Evolutionary conservation across 1,284 basidiomycete genomes (phyloP).

Genomic region (Papiliotrema terrestris): DNA sequence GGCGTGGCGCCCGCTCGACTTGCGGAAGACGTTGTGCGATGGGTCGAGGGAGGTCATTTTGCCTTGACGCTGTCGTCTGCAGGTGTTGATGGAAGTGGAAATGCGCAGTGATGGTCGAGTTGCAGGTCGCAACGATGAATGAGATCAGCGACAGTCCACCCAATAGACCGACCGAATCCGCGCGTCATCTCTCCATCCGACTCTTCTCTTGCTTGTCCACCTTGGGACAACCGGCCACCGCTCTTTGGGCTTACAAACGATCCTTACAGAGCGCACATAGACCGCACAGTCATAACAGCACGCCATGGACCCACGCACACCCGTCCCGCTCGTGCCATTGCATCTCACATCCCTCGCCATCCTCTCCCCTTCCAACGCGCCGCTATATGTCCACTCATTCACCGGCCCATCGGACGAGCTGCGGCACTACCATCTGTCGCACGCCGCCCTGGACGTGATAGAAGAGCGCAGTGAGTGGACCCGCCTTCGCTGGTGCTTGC

Average conservation of each 20-base stretch:
- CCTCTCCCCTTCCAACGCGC: constrained; percentile 42
- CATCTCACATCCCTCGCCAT: constrained; percentile 46
- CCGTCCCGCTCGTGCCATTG: constrained; percentile 34
- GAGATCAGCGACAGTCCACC: not conserved
- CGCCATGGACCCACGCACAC: constrained; percentile 26
- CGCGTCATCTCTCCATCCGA: not conserved
- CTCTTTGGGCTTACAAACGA: not conserved
- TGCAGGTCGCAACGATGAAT: too few relatives aligned
- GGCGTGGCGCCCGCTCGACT: constrained; percentile 15
- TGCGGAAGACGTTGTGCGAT: constrained; percentile 31
- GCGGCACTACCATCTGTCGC: constrained; percentile 47
- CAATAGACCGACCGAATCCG: too few relatives aligned
- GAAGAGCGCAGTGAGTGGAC: constrained; percentile 46
- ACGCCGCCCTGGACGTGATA: constrained; percentile 47
- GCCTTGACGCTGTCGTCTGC: not conserved
- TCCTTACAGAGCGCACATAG: not conserved
- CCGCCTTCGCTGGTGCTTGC: too few relatives aligned
- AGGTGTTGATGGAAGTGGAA: constrained; percentile 1
- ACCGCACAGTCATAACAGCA: too few relatives aligned
- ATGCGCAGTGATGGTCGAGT: not conserved
- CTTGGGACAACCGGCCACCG: not conserved
- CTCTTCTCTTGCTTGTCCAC: not conserved
- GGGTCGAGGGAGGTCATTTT: constrained; percentile 43
- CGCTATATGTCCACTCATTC: constrained; percentile 47
- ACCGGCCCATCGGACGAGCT: constrained; percentile 42